A percentile compares a stretch with the other conserved stretches of the same genome.
Evolutionary conservation across 257 asterid species (phyloP).

Genomic region (Dorcoceras hygrometricum): DNA sequence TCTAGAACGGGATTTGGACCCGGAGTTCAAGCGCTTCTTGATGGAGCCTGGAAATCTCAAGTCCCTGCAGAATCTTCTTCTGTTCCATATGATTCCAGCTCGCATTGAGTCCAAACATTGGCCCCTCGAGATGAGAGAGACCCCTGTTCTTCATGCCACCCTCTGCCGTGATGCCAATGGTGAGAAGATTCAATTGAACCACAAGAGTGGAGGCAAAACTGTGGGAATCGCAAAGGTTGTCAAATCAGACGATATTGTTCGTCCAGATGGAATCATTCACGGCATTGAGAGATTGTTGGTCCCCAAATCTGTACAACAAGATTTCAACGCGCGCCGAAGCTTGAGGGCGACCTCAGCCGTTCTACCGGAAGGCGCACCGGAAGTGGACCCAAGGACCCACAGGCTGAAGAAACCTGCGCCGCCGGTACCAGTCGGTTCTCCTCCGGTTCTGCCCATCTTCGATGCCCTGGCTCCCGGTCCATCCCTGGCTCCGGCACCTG

Average conservation of each 20-base stretch:
- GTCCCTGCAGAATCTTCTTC: slow-evolving; percentile 71
- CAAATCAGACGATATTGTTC: slow-evolving; percentile 54
- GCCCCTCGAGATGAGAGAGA: slow-evolving; percentile 21
- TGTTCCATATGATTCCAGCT: slow-evolving; percentile 75
- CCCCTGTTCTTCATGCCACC: slow-evolving; percentile 32
- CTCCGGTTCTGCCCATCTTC: slow-evolving; percentile 61
- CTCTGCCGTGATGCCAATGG: slow-evolving; percentile 46
- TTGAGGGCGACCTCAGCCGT: slow-evolving; percentile 71
- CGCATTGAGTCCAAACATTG: slow-evolving; percentile 58
- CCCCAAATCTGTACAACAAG: slow-evolving; percentile 82
- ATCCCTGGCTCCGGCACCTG: slow-evolving; percentile 87
- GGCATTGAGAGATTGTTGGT: slow-evolving; percentile 75
- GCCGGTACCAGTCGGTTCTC: slow-evolving; percentile 56
- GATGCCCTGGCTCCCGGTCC: slow-evolving; percentile 95
- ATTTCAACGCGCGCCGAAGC: slow-evolving; percentile 75
- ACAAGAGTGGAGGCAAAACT: slow-evolving; percentile 37
- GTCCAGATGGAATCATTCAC: slow-evolving; percentile 95
- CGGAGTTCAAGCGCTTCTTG: slow-evolving; percentile 77
- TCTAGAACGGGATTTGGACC: slow-evolving; percentile 77
- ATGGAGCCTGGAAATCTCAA: slow-evolving; percentile 78
- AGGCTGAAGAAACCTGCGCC: slow-evolving; percentile 52
- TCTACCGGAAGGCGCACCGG: slow-evolving; percentile 81
- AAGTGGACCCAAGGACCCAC: slow-evolving; percentile 80
- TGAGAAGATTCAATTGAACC: slow-evolving; percentile 37
- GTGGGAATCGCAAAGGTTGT: slow-evolving; percentile 46